Evolutionary conservation across 768 basidiomycete species (phyloP), one percentile per base, ranked within the genome.

Genomic region (Hericium erinaceus): DNA sequence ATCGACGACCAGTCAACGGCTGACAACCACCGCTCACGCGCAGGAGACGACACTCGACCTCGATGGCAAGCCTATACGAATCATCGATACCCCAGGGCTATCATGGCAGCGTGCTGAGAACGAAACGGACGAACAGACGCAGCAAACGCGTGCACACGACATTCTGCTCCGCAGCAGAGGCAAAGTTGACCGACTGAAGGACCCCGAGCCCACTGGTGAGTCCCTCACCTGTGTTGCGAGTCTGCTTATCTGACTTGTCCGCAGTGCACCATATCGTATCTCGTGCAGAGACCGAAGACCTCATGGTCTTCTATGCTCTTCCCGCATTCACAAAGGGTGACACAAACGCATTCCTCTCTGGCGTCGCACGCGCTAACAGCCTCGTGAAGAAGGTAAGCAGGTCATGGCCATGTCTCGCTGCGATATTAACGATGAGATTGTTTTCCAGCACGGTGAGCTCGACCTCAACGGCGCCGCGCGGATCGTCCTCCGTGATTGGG

Each of bases 61-160:
- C 10, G 75, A 73, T 10, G 79, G 76, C 22, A 75, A 73, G 60
- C 72, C 73, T 54, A 74, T 93, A 61, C 79, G 80, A 38, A 64
- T 95, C 57, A 83, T 94, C 64, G 94, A 97, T 69, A 95, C 91
- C 0, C 94, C 94, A 37, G 94, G 94, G n/a, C 72, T 93, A 63
- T 76, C 80, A 53, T 85, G 82, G 77, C 68, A 70, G 73, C 67
- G 65, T 38, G 57, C 68, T 2, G 60, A 56, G 9, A 73, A 74
- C 18, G 70, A 74, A 15, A 66, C 74, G 20, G 71, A 67, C 11
- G 77, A 76, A 38, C 73, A 74, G 28, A 57, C 63, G 15, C 74
- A 74, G 33, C 66, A 52, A 57, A 53, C 54, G 5, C 77, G 82
- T 39, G 78, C 82, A 4, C 80, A 78, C 18, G 94, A 97, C 65